Evolutionary conservation across 1,284 basidiomycete genomes (phyloP).

Genomic region (Omphalotus olearius): DNA sequence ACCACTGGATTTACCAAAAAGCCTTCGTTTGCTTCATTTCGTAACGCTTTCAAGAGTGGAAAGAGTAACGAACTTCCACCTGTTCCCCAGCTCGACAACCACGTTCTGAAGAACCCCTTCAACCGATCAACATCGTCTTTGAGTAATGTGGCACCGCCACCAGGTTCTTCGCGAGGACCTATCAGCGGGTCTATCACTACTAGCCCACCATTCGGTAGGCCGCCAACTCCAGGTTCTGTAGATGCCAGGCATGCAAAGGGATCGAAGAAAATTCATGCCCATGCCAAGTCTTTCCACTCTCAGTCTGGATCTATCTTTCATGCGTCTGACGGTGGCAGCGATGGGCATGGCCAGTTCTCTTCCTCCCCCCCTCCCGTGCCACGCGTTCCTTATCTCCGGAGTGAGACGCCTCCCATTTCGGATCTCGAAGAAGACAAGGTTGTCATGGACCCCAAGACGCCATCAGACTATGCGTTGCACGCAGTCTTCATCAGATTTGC

Average conservation of each 20-base stretch:
- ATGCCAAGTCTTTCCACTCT: constrained; percentile 67
- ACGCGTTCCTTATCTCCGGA: constrained; percentile 54
- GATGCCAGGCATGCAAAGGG: constrained; percentile 38
- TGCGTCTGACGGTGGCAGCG: constrained; percentile 65
- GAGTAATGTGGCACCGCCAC: constrained; percentile 29
- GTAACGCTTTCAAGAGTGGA: constrained; percentile 81
- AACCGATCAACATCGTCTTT: constrained; percentile 76
- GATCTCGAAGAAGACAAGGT: constrained; percentile 65
- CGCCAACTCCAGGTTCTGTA: constrained; percentile 59
- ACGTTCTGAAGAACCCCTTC: constrained; percentile 72
- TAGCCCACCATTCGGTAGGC: constrained; percentile 41
- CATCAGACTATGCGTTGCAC: constrained; percentile 83
- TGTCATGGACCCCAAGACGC: constrained; percentile 68
- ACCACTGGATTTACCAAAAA: constrained; percentile 68
- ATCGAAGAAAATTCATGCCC: constrained; percentile 49
- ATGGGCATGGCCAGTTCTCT: constrained; percentile 44
- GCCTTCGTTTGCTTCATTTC: constrained; percentile 80
- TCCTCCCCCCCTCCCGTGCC: constrained; percentile 70
- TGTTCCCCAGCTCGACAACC: constrained; percentile 60
- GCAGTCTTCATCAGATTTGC: constrained; percentile 85
- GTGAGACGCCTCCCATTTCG: constrained; percentile 38
- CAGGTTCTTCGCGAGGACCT: constrained; percentile 19
- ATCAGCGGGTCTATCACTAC: constrained; percentile 27
- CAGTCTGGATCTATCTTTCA: constrained; percentile 70
- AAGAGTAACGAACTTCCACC: constrained; percentile 61